Conservation (phyloP, 1,284 basidiomycete species). For the Laetiporus sulphureus region DNA sequence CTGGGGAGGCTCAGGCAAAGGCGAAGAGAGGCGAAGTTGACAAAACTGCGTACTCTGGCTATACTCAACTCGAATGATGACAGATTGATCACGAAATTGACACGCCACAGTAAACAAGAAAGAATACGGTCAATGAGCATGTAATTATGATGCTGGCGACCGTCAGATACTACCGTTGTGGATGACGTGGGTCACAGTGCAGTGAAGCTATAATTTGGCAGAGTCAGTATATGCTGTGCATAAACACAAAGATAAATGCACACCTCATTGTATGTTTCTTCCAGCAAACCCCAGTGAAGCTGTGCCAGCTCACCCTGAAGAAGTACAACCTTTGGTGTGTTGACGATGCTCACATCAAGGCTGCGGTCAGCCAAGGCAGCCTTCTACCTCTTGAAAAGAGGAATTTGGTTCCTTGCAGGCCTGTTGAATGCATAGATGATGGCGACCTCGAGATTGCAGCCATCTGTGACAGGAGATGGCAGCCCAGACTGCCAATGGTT, state of each 20-base stretch:
- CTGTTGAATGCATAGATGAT: slow-evolving; percentile 17
- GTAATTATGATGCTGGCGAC: neutral
- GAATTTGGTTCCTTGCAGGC: slow-evolving; percentile 8
- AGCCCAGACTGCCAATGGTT: slow-evolving; percentile 14
- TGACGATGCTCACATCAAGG: slow-evolving; percentile 19
- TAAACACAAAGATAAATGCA: neutral
- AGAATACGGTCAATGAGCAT: neutral
- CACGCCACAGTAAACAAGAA: slow-evolving; percentile 30
- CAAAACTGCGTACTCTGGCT: slow-evolving; percentile 30
- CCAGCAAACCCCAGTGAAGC: slow-evolving; percentile 23
- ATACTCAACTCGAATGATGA: slow-evolving; percentile 30
- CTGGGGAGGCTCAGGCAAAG: slow-evolving; percentile 11
- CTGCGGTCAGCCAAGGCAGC: slow-evolving; percentile 13
- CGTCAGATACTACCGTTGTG: slow-evolving; percentile 24
- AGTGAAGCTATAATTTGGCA: slow-evolving; percentile 11
- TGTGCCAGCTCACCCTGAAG: slow-evolving; percentile 27
- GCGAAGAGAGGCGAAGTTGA: slow-evolving; percentile 33
- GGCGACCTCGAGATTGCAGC: slow-evolving; percentile 40
- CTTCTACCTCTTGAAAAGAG: slow-evolving; percentile 12
- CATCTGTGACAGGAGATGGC: slow-evolving; percentile 12
- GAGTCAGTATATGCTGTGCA: neutral
- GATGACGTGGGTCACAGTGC: slow-evolving; percentile 24
- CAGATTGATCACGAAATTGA: slow-evolving; percentile 35
- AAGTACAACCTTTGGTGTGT: slow-evolving; percentile 25
- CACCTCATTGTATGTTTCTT: slow-evolving; percentile 24